A percentile compares a stretch with the other conserved stretches of the same genome.
Conservation (phyloP, 495 filamentous ascomycete species). For the Cryomyces minteri region DNA sequence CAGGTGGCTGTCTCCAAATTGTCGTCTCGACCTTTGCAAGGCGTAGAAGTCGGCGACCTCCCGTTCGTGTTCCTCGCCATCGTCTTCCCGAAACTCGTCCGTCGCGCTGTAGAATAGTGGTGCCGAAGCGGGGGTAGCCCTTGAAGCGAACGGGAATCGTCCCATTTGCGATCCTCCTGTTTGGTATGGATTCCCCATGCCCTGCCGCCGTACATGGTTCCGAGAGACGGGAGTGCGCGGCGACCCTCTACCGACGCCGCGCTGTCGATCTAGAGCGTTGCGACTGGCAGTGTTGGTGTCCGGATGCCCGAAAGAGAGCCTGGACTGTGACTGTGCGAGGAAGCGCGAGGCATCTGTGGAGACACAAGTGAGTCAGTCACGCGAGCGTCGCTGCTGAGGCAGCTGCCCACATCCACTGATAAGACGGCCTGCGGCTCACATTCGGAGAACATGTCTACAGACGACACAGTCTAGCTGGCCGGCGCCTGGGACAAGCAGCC, state of each 20-base stretch:
- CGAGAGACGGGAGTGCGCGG: conserved; percentile 29
- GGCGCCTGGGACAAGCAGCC: too few species aligned
- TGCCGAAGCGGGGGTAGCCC: conserved; percentile 45
- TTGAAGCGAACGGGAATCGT: conserved; percentile 59
- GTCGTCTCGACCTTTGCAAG: conserved; percentile 68
- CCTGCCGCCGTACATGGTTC: conserved; percentile 30
- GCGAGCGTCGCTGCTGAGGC: conserved; percentile 7
- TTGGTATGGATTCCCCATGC: conserved; percentile 54
- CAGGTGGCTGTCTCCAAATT: conserved; percentile 63
- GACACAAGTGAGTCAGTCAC: conserved; percentile 15
- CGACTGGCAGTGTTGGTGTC: conserved; percentile 28
- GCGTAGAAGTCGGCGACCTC: conserved; percentile 90
- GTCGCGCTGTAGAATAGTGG: conserved; percentile 84
- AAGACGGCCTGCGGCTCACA: conserved; percentile 38
- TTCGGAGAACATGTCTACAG: conserved; percentile 65
- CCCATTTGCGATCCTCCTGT: conserved; percentile 45
- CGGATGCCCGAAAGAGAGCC: conserved; percentile 46
- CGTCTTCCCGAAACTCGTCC: conserved; percentile 71
- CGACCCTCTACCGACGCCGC: conserved; percentile 21
- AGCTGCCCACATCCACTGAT: conserved; percentile 7
- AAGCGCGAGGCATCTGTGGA: conserved; percentile 83
- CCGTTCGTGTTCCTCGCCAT: conserved; percentile 76
- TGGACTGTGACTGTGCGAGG: conserved; percentile 91
- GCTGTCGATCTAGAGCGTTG: conserved; percentile 29
- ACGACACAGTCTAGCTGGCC: too few species aligned